Percentiles rank a stretch among this genome's conserved stretches.
phyloP scores from a whole-genome alignment of 1,139 yeast species.

The Zygoascus hellenicus region DNA sequence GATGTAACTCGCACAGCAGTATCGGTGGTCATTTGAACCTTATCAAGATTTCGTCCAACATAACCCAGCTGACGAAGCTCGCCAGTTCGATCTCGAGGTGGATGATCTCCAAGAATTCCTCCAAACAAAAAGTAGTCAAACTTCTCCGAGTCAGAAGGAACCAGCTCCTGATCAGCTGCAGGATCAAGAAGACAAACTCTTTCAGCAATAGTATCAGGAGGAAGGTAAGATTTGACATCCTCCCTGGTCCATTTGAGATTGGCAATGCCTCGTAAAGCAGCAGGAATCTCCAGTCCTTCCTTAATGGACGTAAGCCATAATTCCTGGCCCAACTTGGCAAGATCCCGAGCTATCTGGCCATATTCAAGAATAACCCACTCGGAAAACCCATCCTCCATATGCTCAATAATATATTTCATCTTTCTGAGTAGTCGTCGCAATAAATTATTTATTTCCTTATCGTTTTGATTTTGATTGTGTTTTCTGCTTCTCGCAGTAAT shows the following conservation, averaged over 20 bases:
- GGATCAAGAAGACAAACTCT: conserved; percentile 86
- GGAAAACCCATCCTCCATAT: conserved; percentile 95
- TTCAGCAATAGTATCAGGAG: conserved; percentile 40
- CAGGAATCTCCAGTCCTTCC: conserved; percentile 50
- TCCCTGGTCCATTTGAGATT: conserved; percentile 70
- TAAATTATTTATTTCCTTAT: no score
- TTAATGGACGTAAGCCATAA: conserved; percentile 77
- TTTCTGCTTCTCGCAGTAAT: no score
- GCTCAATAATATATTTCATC: conserved; percentile 80
- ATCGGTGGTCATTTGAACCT: conserved; percentile 93
- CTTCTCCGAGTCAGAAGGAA: conserved; percentile 56
- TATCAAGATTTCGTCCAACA: conserved; percentile 79
- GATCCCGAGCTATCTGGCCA: conserved; percentile 71
- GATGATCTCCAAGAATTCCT: conserved; percentile 94
- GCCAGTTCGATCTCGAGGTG: conserved; percentile 92
- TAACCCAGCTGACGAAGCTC: conserved; percentile 79
- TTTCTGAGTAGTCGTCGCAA: neutral
- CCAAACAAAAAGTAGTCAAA: conserved; percentile 93
- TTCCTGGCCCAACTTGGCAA: conserved; percentile 57
- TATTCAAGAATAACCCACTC: conserved; percentile 94
- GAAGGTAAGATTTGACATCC: conserved; percentile 51
- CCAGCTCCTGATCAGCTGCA: conserved; percentile 66
- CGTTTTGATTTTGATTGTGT: no score
- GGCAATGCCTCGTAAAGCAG: conserved; percentile 52
- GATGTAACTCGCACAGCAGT: conserved; percentile 93